Evolutionary conservation across 148 eudicot genomes (phyloP), one percentile per base, ranked within the genome.

Genomic region (Linanthus parryae): DNA sequence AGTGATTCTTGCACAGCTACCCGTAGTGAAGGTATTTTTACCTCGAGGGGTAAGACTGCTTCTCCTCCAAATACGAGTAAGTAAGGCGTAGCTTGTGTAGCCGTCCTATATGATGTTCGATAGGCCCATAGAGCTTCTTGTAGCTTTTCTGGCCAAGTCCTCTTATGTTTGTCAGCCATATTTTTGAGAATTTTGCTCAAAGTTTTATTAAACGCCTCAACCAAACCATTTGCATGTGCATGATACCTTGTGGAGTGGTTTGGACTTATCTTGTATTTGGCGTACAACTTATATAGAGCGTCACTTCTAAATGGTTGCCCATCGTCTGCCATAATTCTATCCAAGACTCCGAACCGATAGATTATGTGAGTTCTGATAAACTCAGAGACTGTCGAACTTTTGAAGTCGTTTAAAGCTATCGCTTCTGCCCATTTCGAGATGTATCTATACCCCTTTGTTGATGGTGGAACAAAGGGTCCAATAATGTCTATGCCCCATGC

Each of bases 121-220:
- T 48, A 48, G 6, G 36, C 53, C 36, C 36, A 48, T 19, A 17
- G 28, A 1, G 53, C 22, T 28, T 48, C 53, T 27, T 13, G 35
- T 15, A 48, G 12, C 12, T 48, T 28, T 9, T 48, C 9, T 6
- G 16, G 40, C 24, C 37, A 29, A 31, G 6, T 33, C 15, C 39
- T 50, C 12, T 33, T 50, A 12, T 50, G 30, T 33, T 18, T 11
- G n/a, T 50, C 23, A 12, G 18, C 40, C 26, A 19, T 50, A 1
- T 50, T 31, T 10, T 31, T 19, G n/a, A 11, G 5, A 17, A 11
- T 23, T 50, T 31, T 29, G 35, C 38, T 22, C 13, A 49, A 30
- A 3, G 21, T 49, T 15, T 26, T 49, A 30, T 49, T 45, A 24
- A 30, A 30, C 4, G 25, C 54, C 12, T 29, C 21, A 5, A 11